Conservation (phyloP, 164 flowering plant species). For the Vitis rotundifolia region DNA sequence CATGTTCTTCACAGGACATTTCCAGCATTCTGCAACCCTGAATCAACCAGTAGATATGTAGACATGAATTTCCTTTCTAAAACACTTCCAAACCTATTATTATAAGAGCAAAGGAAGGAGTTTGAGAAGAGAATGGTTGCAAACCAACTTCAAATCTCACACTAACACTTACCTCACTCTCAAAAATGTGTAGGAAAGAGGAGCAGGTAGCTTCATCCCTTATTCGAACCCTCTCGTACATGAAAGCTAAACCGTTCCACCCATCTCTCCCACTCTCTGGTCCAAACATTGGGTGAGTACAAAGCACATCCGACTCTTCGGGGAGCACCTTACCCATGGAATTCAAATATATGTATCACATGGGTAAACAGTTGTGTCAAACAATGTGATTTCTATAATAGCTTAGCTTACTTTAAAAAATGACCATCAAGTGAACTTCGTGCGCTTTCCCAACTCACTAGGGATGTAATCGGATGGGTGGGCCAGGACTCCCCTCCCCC, state of each 20-base stretch:
- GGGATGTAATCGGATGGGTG: no score
- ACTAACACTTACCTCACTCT: slow-evolving; percentile 41
- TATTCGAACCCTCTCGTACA: slow-evolving; percentile 66
- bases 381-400: no score
- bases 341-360: no score
- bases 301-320: slow-evolving; percentile 52
- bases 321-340: slow-evolving; percentile 40
- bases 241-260: slow-evolving; percentile 57
- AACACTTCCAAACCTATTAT: neutral
- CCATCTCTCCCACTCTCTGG: slow-evolving; percentile 77
- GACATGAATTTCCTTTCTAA: neutral
- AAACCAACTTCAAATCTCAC: neutral
- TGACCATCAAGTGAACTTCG: no score
- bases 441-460: no score
- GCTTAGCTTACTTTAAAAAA: no score
- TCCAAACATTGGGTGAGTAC: slow-evolving; percentile 93
- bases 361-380: no score
- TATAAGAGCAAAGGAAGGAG: no score
- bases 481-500: no score
- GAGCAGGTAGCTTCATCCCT: slow-evolving; percentile 45
- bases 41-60: neutral
- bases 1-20: slow-evolving; percentile 80
- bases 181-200: slow-evolving; percentile 53
- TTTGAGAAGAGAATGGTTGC: no score
- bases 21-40: slow-evolving; percentile 86